Evolutionary conservation across 306 rosid species (phyloP).

Genomic region (Corylus avellana): DNA sequence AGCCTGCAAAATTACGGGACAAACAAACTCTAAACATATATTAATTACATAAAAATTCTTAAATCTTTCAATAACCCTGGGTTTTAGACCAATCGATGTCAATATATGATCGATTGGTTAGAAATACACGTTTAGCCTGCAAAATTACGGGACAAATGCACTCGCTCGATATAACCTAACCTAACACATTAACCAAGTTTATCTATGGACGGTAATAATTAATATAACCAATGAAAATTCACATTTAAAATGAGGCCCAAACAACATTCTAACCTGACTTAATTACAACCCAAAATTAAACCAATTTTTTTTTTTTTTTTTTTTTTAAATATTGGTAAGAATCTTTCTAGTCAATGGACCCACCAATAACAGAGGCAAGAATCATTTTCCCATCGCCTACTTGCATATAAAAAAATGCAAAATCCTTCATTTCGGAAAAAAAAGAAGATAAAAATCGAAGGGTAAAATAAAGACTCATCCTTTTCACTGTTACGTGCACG

Average conservation of each 20-base stretch:
- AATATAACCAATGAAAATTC: neutral
- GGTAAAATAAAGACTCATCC: neutral
- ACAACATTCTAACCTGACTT: neutral
- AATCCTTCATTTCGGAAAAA: neutral
- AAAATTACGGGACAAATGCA: no score
- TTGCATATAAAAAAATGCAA: constrained; percentile 24
- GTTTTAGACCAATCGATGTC: no score
- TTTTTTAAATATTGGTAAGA: neutral
- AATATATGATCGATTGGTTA: no score
- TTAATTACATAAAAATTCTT: no score
- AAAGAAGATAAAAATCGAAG: neutral
- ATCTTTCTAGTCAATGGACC: constrained; percentile 24
- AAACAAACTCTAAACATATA: no score
- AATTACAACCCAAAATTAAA: neutral
- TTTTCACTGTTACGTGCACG: constrained; percentile 1
- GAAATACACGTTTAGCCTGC: no score
- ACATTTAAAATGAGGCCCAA: neutral
- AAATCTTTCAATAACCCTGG: no score
- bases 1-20: no score
- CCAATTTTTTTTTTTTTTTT: no score
- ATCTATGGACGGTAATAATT: neutral
- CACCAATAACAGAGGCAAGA: constrained; percentile 36
- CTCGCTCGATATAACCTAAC: no score
- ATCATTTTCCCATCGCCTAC: constrained; percentile 41
- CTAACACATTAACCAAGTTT: neutral